Conservation (phyloP, 1,139 yeast genomes). For the Diutina ranongensis region DNA sequence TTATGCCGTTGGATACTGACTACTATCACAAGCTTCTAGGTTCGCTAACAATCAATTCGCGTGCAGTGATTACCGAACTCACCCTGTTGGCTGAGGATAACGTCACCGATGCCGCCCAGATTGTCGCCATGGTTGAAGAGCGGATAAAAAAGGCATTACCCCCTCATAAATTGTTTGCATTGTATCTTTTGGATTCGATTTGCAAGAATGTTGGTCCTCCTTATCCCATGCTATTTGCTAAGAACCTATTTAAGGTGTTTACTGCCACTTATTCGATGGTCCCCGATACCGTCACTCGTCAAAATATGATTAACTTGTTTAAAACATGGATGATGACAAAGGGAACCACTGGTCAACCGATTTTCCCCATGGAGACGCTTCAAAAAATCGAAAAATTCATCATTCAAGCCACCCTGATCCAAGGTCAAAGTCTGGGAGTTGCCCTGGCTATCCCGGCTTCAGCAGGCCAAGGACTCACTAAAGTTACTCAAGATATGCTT, state of each 20-base stretch:
- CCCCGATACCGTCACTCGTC: constrained; percentile 25
- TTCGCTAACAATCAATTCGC: constrained; percentile 26
- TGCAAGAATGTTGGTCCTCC: constrained; percentile 35
- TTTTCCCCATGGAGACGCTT: constrained; percentile 22
- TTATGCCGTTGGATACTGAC: constrained; percentile 17
- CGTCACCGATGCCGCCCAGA: constrained; percentile 20
- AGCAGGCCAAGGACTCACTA: constrained; percentile 7
- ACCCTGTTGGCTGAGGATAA: constrained; percentile 26
- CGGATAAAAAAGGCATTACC: constrained; percentile 28
- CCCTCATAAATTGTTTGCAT: constrained; percentile 25
- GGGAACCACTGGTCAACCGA: constrained; percentile 23
- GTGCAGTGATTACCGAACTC: constrained; percentile 28
- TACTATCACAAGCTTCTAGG: constrained; percentile 21
- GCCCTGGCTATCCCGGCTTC: constrained; percentile 2
- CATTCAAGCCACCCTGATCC: constrained; percentile 24
- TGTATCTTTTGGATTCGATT: constrained; percentile 32
- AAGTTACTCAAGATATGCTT: constrained; percentile 18
- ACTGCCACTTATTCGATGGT: constrained; percentile 29
- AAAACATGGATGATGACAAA: constrained; percentile 25
- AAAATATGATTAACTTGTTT: constrained; percentile 29
- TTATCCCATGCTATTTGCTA: constrained; percentile 27
- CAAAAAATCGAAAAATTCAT: constrained; percentile 28
- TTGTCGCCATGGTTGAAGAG: constrained; percentile 22
- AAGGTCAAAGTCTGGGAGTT: constrained; percentile 8
- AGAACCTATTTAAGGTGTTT: constrained; percentile 23